Conservation (phyloP, 345 rosid species). For the Gossypioides kirkii region DNA sequence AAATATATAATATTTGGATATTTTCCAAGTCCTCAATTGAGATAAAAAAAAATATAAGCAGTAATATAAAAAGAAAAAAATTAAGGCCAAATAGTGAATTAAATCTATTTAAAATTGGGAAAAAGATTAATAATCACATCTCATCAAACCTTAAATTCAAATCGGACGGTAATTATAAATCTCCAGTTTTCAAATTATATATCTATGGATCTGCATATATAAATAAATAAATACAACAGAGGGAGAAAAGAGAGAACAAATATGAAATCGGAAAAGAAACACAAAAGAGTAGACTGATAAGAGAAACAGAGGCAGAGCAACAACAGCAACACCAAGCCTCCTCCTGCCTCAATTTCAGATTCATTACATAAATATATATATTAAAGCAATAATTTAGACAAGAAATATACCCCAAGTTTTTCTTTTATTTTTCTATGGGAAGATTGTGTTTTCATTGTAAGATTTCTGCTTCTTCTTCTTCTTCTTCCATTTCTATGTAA, state of each 20-base stretch:
- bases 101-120: too few relatives aligned
- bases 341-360: background rate
- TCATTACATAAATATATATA: background rate
- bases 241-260: too few relatives aligned
- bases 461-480: background rate
- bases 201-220: too few relatives aligned
- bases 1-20: too few relatives aligned
- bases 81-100: too few relatives aligned
- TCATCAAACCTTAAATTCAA: background rate
- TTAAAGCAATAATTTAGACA: background rate
- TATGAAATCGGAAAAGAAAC: too few relatives aligned
- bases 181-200: background rate
- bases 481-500: background rate
- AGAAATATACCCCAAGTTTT: background rate
- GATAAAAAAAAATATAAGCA: too few relatives aligned
- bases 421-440: background rate
- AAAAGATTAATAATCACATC: too few relatives aligned
- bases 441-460: background rate
- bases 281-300: background rate
- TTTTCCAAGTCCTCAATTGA: too few relatives aligned
- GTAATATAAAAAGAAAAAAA: too few relatives aligned
- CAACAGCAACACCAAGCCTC: too few relatives aligned
- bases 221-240: background rate
- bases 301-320: too few relatives aligned
- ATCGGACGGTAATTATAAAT: background rate